These are phyloP conservation scores for Lachnellula occidentalis DNA, from an alignment of 2,329 filamentous ascomycete species.

Conservation along the genomic window DNA sequence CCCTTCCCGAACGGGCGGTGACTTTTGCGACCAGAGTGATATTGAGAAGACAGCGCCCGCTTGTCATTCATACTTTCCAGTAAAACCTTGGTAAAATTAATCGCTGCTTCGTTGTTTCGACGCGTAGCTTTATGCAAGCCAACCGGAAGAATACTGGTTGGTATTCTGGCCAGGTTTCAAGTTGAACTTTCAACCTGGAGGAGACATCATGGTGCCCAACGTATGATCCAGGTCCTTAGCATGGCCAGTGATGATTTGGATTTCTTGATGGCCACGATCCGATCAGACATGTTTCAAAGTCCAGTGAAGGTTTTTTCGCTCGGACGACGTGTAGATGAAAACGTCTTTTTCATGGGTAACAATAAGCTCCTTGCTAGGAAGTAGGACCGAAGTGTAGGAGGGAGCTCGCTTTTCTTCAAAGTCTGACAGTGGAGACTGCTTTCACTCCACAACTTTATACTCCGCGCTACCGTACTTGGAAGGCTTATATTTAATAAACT, in stretches of 20 bases:
- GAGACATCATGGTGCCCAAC: constrained; percentile 52
- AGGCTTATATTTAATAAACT: too few relatives aligned
- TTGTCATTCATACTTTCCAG: constrained; percentile 58
- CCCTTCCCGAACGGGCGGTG: constrained; percentile 33
- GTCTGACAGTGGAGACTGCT: too few relatives aligned
- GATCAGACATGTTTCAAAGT: constrained; percentile 56
- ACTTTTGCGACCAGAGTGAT: constrained; percentile 46
- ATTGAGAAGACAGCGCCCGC: constrained; percentile 47
- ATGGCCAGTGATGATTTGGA: constrained; percentile 45
- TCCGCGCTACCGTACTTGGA: too few relatives aligned
- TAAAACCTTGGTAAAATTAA: constrained; percentile 60
- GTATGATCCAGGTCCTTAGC: constrained; percentile 51
- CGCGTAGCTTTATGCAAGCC: constrained; percentile 52
- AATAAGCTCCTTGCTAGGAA: not conserved
- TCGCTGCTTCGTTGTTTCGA: constrained; percentile 52
- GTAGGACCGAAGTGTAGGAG: not conserved
- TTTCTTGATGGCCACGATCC: constrained; percentile 53
- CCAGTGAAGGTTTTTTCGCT: constrained; percentile 48
- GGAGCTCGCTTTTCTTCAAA: too few relatives aligned
- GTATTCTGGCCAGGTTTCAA: constrained; percentile 47
- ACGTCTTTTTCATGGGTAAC: constrained; percentile 13
- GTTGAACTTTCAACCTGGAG: constrained; percentile 51
- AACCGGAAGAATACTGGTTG: constrained; percentile 43
- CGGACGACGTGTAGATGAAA: constrained; percentile 38
- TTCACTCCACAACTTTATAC: too few relatives aligned